phyloP scores from a whole-genome alignment of 2,329 filamentous ascomycete species.

The Coniochaeta sp. region DNA sequence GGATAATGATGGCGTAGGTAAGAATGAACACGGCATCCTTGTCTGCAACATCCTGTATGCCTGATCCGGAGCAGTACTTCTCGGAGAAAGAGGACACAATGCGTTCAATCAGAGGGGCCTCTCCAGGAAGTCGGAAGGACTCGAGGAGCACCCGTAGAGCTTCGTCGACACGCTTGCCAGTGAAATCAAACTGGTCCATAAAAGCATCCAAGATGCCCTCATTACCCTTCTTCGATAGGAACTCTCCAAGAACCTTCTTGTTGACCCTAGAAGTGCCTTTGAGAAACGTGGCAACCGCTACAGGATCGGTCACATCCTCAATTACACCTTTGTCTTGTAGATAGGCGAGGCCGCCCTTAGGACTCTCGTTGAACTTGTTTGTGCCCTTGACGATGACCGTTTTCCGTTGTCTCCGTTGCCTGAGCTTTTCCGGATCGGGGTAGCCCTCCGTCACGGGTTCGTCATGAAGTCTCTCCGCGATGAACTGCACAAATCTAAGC shows the following conservation, averaged over 20 bases:
- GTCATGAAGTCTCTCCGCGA: slow-evolving; percentile 78
- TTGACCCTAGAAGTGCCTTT: slow-evolving; percentile 82
- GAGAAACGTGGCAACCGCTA: slow-evolving; percentile 78
- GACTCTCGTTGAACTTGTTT: slow-evolving; percentile 90
- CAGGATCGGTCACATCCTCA: slow-evolving; percentile 62
- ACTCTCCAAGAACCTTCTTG: slow-evolving; percentile 88
- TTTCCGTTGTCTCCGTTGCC: slow-evolving; percentile 71
- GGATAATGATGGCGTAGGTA: slow-evolving; percentile 93
- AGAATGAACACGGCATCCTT: slow-evolving; percentile 85
- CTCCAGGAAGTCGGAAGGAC: slow-evolving; percentile 87
- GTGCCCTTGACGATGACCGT: slow-evolving; percentile 83
- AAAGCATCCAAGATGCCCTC: slow-evolving; percentile 80
- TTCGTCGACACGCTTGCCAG: slow-evolving; percentile 80
- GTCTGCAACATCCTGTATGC: slow-evolving; percentile 69
- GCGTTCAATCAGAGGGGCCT: slow-evolving; percentile 85
- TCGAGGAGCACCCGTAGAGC: slow-evolving; percentile 81
- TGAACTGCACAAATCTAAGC: slow-evolving; percentile 83
- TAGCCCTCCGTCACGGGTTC: slow-evolving; percentile 56
- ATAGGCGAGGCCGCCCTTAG: slow-evolving; percentile 81
- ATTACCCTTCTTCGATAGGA: slow-evolving; percentile 83
- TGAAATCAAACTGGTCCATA: slow-evolving; percentile 81
- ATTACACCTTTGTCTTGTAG: slow-evolving; percentile 84
- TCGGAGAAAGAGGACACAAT: slow-evolving; percentile 85
- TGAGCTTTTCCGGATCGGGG: slow-evolving; percentile 57
- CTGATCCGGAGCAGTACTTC: slow-evolving; percentile 67